Evolutionary conservation across 1,284 basidiomycete species (phyloP).

Genomic region (Ceratobasidium sp.): DNA sequence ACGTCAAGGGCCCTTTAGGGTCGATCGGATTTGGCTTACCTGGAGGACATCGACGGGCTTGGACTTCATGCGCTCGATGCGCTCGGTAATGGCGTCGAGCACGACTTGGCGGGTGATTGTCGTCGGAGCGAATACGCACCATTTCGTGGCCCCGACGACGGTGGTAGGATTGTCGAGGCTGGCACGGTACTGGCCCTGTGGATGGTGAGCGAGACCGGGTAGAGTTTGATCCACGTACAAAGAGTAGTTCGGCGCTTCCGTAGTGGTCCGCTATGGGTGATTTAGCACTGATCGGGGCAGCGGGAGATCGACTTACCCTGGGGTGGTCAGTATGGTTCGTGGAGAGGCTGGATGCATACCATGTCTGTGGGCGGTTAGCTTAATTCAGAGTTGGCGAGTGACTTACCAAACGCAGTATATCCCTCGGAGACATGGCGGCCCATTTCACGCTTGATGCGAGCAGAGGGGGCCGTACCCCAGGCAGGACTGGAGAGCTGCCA

Average conservation of each 20-base stretch:
- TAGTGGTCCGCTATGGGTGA: constrained; percentile 73
- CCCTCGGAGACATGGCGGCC: constrained; percentile 65
- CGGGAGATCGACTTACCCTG: constrained; percentile 48
- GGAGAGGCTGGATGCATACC: constrained; percentile 49
- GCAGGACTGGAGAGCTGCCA: constrained; percentile 82
- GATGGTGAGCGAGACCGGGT: not conserved
- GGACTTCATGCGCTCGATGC: constrained; percentile 61
- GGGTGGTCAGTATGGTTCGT: constrained; percentile 52
- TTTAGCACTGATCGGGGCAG: not conserved
- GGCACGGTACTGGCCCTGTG: constrained; percentile 69
- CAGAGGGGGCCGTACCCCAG: constrained; percentile 74
- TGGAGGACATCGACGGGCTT: constrained; percentile 72
- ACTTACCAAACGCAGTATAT: constrained; percentile 72
- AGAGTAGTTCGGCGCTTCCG: constrained; percentile 77
- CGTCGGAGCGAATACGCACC: constrained; percentile 73
- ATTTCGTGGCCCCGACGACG: constrained; percentile 77
- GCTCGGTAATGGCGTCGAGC: constrained; percentile 69
- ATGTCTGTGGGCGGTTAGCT: constrained; percentile 50
- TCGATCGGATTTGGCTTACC: constrained; percentile 56
- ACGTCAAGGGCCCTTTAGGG: too few species aligned
- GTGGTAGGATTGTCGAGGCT: constrained; percentile 52
- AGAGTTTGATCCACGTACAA: constrained; percentile 56
- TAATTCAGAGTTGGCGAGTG: constrained; percentile 60
- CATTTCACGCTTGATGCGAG: constrained; percentile 73
- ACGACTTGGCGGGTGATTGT: constrained; percentile 63